These are phyloP conservation scores for Kentomonas sorsogonicus DNA, from an alignment of 208 protist genomes.

Conservation along the genomic window DNA sequence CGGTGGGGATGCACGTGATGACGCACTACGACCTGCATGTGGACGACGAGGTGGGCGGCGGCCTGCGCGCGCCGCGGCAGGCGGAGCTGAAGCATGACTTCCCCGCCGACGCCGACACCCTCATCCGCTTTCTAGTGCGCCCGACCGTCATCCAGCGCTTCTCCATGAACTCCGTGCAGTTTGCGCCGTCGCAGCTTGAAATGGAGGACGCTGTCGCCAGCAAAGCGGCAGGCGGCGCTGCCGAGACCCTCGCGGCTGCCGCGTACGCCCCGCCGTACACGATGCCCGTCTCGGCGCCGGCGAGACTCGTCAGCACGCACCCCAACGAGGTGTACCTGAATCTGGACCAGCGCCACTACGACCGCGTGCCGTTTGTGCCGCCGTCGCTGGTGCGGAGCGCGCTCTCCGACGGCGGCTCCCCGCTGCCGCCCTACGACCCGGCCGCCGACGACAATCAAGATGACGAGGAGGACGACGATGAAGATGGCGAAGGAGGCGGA, in stretches of 20 bases:
- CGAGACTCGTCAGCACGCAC: no score
- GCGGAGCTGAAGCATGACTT: constrained; percentile 24
- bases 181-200: not conserved
- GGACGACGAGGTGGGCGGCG: constrained; percentile 8
- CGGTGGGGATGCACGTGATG: constrained; percentile 25
- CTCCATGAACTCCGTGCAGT: constrained; percentile 7
- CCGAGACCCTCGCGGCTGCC: no score
- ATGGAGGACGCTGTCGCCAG: no score
- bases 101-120: constrained; percentile 23
- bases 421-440: no score
- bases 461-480: no score
- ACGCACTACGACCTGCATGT: constrained; percentile 31
- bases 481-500: no score
- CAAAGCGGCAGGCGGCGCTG: no score
- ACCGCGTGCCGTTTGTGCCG: no score
- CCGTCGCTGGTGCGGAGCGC: no score
- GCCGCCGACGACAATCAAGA: no score
- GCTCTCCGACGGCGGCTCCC: constrained; percentile 14
- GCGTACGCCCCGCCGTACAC: no score
- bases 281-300: no score
- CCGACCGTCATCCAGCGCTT: constrained; percentile 13
- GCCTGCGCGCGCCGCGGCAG: constrained; percentile 14
- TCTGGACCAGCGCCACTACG: constrained; percentile 31
- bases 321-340: constrained; percentile 17
- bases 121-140: constrained; percentile 34